phyloP scores from a whole-genome alignment of 2,329 filamentous ascomycete species.

The Curvularia hawaiiensis region DNA sequence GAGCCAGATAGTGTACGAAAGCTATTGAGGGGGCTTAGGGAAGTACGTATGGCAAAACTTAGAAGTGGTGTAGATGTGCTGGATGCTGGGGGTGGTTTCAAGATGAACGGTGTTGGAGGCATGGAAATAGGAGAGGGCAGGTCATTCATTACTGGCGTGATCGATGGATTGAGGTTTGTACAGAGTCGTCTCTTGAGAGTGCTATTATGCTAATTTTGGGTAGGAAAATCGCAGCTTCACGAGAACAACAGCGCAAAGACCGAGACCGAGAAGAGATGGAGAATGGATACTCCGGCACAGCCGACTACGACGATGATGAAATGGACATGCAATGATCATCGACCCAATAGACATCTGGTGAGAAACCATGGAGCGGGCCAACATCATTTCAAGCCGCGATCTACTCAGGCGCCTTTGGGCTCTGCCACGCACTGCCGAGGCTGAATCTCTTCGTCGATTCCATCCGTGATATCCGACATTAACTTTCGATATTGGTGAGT shows the following conservation, averaged over 20 bases:
- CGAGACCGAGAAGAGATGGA: conserved; percentile 72
- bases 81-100: conserved; percentile 73
- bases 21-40: conserved; percentile 78
- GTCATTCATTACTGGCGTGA: conserved; percentile 81
- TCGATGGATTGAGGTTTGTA: conserved; percentile 74
- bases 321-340: conserved; percentile 45
- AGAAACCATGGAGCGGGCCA: not conserved
- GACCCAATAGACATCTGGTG: not conserved
- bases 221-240: conserved; percentile 79
- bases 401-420: not conserved
- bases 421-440: not conserved
- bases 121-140: conserved; percentile 92
- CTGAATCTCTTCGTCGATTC: not conserved
- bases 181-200: too few species aligned
- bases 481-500: too few species aligned
- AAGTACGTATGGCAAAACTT: conserved; percentile 90
- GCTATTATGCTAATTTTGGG: conserved; percentile 13
- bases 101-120: conserved; percentile 81
- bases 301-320: conserved; percentile 63
- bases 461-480: not conserved
- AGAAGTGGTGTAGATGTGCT: conserved; percentile 73
- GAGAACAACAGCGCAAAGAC: conserved; percentile 77
- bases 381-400: not conserved
- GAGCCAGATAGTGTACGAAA: conserved; percentile 75
- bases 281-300: conserved; percentile 58